Base-by-base conservation (phyloP, 139 green algal species). In the Chlorella sp. region DNA sequence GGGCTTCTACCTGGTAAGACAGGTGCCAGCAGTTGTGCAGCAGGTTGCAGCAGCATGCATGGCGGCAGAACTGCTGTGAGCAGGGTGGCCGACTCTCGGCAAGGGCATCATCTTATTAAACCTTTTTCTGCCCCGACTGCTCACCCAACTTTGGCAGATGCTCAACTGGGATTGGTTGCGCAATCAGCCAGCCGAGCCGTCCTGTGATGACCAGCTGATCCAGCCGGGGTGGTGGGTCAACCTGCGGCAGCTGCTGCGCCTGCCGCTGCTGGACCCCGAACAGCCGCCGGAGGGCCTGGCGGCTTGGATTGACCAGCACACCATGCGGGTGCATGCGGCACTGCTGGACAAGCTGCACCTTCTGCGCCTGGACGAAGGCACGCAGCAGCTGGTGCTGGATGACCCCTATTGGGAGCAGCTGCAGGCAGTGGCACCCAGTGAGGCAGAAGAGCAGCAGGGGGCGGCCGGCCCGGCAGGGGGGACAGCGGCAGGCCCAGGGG, bases 91-190 rank as follows among this genome's bases (percentile, higher is more conserved):
- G n/a, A n/a, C n/a, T n/a, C n/a, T n/a, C n/a, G n/a, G n/a, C n/a
- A n/a, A n/a, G n/a, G n/a, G n/a, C n/a, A n/a, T n/a, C n/a, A n/a
- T n/a, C n/a, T n/a, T n/a, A n/a, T n/a, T n/a, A 28, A 5, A 21
- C 34, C 32, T 12, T 62, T 56, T 39, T 20, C 9, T 55, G 13
- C 5, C 26, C 67, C 36, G 3, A n/a, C 17, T 47, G 7, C 26
- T 39, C 34, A 30, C 25, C 36, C 17, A 21, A 76, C 17, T 13
- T 17, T 62, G 72, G 44, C 70, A 89, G 86, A 34, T 90, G 81
- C 25, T 88, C 7, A 87, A 90, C 18, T 90, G 86, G 86, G 86
- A 90, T 67, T 90, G 86, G 86, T 38, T 82, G 44, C 5, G 6
- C 60, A 90, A 90, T 75, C n/a, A n/a, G 18, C 82, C 86, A n/a